Conservation (phyloP, 345 rosid genomes). For the Dipteronia dyeriana region DNA sequence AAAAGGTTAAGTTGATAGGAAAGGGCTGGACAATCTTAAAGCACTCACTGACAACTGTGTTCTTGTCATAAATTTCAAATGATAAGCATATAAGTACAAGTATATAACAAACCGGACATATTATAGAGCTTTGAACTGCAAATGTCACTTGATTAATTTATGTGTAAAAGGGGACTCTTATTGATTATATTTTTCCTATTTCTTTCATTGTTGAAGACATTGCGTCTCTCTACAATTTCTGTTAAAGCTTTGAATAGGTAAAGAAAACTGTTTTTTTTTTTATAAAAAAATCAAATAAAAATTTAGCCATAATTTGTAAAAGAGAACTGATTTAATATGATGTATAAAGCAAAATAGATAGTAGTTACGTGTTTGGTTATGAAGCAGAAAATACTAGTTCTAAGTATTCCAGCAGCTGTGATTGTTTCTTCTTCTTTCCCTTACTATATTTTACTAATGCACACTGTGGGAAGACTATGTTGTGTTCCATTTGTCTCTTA, state of each 20-base stretch:
- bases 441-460: not conserved
- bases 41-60: too few relatives aligned
- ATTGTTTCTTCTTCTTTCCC: not conserved
- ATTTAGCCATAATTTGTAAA: not conserved
- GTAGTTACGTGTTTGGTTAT: not conserved
- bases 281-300: too few relatives aligned
- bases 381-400: not conserved
- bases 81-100: not conserved
- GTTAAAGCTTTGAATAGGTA: not conserved
- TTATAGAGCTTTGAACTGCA: not conserved
- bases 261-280: not conserved
- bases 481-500: not conserved
- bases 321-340: not conserved
- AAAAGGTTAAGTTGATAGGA: too few relatives aligned
- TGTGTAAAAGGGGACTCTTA: not conserved
- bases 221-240: not conserved
- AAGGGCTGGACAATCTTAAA: too few relatives aligned
- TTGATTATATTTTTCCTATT: not conserved
- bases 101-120: not conserved
- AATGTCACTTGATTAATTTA: not conserved
- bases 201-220: slow-evolving; percentile 8
- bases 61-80: not conserved
- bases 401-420: not conserved
- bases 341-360: not conserved
- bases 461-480: not conserved